phyloP scores from a whole-genome alignment of 1,284 basidiomycete species.

The Heliocybe sulcata region DNA sequence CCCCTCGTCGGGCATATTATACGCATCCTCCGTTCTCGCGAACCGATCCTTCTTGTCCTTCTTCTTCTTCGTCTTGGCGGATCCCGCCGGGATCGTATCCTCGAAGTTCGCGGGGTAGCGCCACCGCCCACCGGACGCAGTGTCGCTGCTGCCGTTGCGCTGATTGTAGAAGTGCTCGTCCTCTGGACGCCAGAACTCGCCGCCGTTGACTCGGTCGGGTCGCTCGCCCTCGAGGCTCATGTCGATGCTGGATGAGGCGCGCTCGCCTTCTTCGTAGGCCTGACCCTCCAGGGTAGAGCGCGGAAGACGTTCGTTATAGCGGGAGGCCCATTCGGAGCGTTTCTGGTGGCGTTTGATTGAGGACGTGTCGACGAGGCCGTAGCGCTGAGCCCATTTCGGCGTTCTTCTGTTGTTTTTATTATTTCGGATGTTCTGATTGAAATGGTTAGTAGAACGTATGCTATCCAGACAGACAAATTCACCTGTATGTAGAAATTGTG shows the following conservation, averaged over 20 bases:
- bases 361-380: constrained; percentile 78
- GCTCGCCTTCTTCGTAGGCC: constrained; percentile 76
- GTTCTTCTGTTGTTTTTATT: constrained; percentile 89
- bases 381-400: constrained; percentile 90
- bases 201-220: constrained; percentile 22
- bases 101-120: constrained; percentile 79
- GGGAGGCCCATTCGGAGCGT: constrained; percentile 81
- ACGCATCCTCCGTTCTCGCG: constrained; percentile 79
- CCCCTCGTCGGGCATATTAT: constrained; percentile 44
- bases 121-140: constrained; percentile 52
- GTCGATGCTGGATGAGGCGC: constrained; percentile 35
- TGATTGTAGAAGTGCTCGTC: constrained; percentile 68
- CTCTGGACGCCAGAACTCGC: constrained; percentile 54
- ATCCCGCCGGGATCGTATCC: constrained; percentile 40
- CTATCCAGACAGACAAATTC: constrained; percentile 6
- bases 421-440: constrained; percentile 80
- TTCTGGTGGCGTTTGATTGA: constrained; percentile 71
- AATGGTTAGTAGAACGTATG: background rate
- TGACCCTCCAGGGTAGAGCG: constrained; percentile 67
- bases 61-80: constrained; percentile 39
- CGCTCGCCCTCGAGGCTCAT: constrained; percentile 14
- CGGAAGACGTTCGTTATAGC: constrained; percentile 81
- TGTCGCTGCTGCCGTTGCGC: constrained; percentile 24
- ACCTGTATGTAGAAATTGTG: constrained; percentile 94
- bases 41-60: constrained; percentile 70